A percentile compares a stretch with the other conserved stretches of the same genome.
phyloP scores from a whole-genome alignment of 2,329 filamentous ascomycete genomes.

The Phialophora tarda region DNA sequence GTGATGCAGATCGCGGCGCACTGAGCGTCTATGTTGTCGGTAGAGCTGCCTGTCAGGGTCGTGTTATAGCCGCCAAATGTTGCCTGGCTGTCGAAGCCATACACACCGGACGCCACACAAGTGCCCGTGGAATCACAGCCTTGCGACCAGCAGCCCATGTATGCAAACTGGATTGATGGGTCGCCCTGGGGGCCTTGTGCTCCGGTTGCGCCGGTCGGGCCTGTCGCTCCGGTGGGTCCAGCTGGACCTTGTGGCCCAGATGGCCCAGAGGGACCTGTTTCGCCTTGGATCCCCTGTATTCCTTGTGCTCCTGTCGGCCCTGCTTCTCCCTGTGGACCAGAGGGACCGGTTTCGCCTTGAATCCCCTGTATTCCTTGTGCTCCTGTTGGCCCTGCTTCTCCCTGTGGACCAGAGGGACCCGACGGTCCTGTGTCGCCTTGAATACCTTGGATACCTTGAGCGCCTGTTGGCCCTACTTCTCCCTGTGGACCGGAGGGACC shows the following conservation, averaged over 20 bases:
- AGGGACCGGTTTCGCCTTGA: neutral
- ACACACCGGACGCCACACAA: neutral
- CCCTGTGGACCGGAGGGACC: too few relatives aligned
- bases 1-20: constrained; percentile 29
- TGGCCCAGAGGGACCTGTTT: too few relatives aligned
- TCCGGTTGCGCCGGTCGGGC: constrained; percentile 12
- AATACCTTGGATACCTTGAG: neutral
- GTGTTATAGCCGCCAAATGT: constrained; percentile 23
- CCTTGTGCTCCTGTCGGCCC: neutral
- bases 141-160: constrained; percentile 29
- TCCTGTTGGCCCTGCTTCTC: too few relatives aligned
- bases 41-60: constrained; percentile 22
- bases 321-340: neutral
- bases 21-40: constrained; percentile 24
- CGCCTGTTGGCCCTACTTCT: too few relatives aligned
- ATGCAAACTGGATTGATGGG: constrained; percentile 24
- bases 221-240: constrained; percentile 7
- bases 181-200: constrained; percentile 5
- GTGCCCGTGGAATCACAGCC: constrained; percentile 7
- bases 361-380: neutral
- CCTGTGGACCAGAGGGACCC: too few relatives aligned
- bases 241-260: neutral
- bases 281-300: neutral
- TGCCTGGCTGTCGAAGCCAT: constrained; percentile 19
- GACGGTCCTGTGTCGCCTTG: neutral